Conservation (phyloP, 305 asterid species). For the Solanum aculeatissimum region DNA sequence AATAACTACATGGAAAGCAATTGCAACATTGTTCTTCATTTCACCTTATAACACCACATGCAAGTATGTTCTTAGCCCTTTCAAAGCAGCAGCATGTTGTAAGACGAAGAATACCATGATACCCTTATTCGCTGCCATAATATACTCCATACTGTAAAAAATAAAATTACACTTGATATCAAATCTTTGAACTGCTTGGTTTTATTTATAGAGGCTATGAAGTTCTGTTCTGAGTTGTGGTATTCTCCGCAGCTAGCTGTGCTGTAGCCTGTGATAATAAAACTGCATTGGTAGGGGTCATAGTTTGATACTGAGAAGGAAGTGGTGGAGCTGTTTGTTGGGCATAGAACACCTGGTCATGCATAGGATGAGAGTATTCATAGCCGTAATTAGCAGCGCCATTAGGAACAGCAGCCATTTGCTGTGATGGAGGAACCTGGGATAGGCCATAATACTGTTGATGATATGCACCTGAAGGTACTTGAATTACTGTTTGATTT, state of each 20-base stretch:
- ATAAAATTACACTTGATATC: neutral
- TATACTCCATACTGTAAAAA: neutral
- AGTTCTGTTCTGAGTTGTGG: conserved; percentile 14
- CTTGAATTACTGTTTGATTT: conserved; percentile 23
- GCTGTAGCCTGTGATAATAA: conserved; percentile 34
- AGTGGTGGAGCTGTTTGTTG: conserved; percentile 26
- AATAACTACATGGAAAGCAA: neutral
- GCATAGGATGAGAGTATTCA: conserved; percentile 36
- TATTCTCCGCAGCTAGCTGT: conserved; percentile 21
- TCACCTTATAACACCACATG: neutral
- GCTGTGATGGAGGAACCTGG: conserved; percentile 33
- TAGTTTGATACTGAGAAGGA: conserved; percentile 52
- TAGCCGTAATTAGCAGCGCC: conserved; percentile 21
- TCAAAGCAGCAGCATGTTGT: neutral
- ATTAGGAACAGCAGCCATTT: conserved; percentile 5
- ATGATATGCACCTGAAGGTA: conserved; percentile 31
- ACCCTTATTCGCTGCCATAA: neutral
- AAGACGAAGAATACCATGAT: neutral
- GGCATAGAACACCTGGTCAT: conserved; percentile 42
- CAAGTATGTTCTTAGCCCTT: neutral
- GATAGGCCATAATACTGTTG: conserved; percentile 32
- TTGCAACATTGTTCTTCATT: neutral
- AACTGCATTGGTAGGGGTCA: conserved; percentile 46
- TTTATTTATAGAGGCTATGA: conserved; percentile 4
- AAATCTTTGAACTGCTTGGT: neutral